Evolutionary conservation across 2,329 filamentous ascomycete species (phyloP), one percentile per base, ranked within the genome.

Genomic region (Periconia sp.): DNA sequence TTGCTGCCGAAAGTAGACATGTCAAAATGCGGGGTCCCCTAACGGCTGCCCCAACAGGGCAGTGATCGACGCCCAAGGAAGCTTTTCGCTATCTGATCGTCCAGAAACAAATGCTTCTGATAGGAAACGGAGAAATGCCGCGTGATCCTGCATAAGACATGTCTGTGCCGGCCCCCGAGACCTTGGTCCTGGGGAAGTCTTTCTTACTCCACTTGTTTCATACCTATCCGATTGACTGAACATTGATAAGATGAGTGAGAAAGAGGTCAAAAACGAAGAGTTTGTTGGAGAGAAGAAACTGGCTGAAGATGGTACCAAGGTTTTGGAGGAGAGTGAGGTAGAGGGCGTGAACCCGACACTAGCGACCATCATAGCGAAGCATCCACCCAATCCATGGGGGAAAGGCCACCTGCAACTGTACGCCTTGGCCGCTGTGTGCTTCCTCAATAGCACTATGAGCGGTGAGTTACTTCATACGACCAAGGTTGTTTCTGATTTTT

Each of bases 401-500:
- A 62, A 59, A 15, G 63, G 63, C 1, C 61, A 61, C 56, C n/a
- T 66, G 10, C 50, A 61, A 45, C 43, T 67, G 5, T 67, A 67
- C 51, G 45, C 55, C 17, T 30, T 76, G 71, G 33, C 66, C 69
- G 0, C 73, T 69, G 43, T 77, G 3, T 62, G 59, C 48, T 65
- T 65, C 42, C 41, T 65, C 47, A 63, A 63, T 31, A 63, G 75
- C 2, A 77, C 76, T 1, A 77, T 77, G 74, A 77, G 71, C 45
- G 74, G 75, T 69, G 52, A 56, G 62, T 47, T 7, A 23, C 7
- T 41, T 17, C 17, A 3, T 46, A 13, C 18, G n/a, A 15, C 9
- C 23, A 6, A 17, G 13, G 8, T 18, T 20, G 9, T 17, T n/a
- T 5, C 18, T 45, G 17, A 45, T 18, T n/a, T 14, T 10, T 35